Conservation (phyloP, 805 yeast species). For the Candida patagonica region DNA sequence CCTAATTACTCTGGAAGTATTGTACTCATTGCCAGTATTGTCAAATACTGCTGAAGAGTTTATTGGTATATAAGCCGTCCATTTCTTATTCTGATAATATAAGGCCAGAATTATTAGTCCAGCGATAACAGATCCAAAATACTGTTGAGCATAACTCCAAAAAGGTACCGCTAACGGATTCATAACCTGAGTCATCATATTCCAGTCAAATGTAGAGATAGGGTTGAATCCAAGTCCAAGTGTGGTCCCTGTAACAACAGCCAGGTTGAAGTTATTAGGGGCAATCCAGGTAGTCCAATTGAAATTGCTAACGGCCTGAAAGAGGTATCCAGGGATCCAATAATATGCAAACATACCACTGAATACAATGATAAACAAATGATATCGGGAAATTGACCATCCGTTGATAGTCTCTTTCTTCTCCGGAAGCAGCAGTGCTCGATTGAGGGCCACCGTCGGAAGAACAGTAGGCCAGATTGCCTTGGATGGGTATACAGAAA, state of each 20-base stretch:
- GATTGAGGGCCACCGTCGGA: conserved; percentile 48
- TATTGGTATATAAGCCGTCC: conserved; percentile 52
- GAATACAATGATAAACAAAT: conserved; percentile 39
- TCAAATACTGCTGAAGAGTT: conserved; percentile 44
- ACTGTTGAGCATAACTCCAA: conserved; percentile 28
- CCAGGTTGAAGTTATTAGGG: conserved; percentile 44
- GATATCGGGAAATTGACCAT: conserved; percentile 49
- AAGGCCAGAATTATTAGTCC: conserved; percentile 35
- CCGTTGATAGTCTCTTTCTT: conserved; percentile 35
- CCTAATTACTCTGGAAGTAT: conserved; percentile 39
- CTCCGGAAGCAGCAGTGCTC: conserved; percentile 25
- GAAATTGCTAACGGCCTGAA: conserved; percentile 53
- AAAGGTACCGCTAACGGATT: conserved; percentile 37
- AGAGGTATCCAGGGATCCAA: conserved; percentile 63
- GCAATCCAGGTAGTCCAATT: conserved; percentile 55
- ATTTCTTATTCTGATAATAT: conserved; percentile 36
- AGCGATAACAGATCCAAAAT: conserved; percentile 39
- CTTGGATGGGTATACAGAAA: conserved; percentile 35
- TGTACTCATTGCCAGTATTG: conserved; percentile 42
- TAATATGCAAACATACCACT: conserved; percentile 43
- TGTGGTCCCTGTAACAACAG: conserved; percentile 61
- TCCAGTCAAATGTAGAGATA: conserved; percentile 39
- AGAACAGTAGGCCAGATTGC: conserved; percentile 45
- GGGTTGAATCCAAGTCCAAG: conserved; percentile 37
- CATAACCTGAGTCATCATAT: conserved; percentile 22